Conservation (phyloP, 805 yeast genomes). For the Komagataella ulmi region DNA sequence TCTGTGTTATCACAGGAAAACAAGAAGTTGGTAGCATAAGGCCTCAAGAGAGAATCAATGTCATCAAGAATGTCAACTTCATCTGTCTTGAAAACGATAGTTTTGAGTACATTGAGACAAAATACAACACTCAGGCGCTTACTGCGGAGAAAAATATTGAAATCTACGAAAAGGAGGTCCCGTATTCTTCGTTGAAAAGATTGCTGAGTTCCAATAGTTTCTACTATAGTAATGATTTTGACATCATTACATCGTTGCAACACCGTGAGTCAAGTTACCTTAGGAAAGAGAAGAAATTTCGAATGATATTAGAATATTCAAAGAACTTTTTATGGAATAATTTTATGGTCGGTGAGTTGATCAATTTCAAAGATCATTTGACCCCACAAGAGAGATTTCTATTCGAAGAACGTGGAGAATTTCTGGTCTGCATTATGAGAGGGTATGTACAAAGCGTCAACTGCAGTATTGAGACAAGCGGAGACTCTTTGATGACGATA, state of each 20-base stretch:
- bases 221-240: constrained; percentile 33
- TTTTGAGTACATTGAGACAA: constrained; percentile 26
- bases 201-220: constrained; percentile 29
- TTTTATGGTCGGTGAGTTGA: constrained; percentile 29
- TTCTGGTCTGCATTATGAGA: constrained; percentile 31
- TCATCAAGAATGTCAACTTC: constrained; percentile 49
- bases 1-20: constrained; percentile 44
- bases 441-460: constrained; percentile 34
- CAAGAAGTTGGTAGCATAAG: constrained; percentile 47
- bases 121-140: constrained; percentile 2
- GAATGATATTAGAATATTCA: constrained; percentile 25
- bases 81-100: constrained; percentile 46
- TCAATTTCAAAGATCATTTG: constrained; percentile 31
- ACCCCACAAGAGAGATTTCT: constrained; percentile 22
- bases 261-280: constrained; percentile 26
- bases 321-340: constrained; percentile 38
- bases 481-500: constrained; percentile 26
- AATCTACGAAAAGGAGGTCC: neutral
- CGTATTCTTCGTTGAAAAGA: constrained; percentile 24
- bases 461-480: constrained; percentile 8
- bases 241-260: constrained; percentile 29
- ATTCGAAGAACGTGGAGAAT: constrained; percentile 30
- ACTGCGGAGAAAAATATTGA: neutral
- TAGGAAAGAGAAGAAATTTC: constrained; percentile 8
- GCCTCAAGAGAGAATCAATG: constrained; percentile 36